These are phyloP conservation scores for Heritiera fomes DNA, from an alignment of 345 rosid species.

Conservation along the genomic window DNA sequence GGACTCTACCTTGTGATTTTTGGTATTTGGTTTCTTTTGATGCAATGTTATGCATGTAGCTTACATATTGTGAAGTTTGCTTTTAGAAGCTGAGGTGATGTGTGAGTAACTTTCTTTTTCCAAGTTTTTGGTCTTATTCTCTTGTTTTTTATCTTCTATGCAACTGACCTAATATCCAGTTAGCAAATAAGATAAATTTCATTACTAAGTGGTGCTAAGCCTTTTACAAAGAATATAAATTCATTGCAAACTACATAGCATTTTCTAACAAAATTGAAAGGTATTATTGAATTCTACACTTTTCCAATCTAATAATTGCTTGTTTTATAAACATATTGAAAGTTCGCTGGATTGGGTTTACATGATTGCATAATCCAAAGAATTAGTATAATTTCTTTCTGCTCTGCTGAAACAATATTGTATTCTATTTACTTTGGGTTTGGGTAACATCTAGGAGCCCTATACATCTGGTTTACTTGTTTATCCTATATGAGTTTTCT, in stretches of 20 bases:
- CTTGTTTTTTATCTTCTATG: background rate
- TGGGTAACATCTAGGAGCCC: background rate
- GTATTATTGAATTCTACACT: background rate
- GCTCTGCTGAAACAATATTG: background rate
- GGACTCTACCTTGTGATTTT: constrained; percentile 3
- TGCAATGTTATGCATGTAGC: background rate
- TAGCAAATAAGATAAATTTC: background rate
- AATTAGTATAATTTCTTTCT: background rate
- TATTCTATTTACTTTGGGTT: background rate
- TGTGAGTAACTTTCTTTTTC: background rate
- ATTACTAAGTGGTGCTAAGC: background rate
- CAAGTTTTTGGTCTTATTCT: background rate
- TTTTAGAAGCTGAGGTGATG: background rate
- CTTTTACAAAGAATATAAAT: background rate
- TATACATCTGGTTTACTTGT: background rate
- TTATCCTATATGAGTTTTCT: background rate
- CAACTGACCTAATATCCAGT: background rate
- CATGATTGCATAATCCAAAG: background rate
- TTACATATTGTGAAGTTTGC: background rate
- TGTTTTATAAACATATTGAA: background rate
- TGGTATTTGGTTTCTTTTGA: background rate
- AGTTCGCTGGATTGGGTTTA: background rate
- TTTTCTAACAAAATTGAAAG: background rate
- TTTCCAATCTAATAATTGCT: background rate
- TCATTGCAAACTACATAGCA: background rate